phyloP scores from a whole-genome alignment of 164 flowering plant genomes.

The Pachysandra terminalis region DNA sequence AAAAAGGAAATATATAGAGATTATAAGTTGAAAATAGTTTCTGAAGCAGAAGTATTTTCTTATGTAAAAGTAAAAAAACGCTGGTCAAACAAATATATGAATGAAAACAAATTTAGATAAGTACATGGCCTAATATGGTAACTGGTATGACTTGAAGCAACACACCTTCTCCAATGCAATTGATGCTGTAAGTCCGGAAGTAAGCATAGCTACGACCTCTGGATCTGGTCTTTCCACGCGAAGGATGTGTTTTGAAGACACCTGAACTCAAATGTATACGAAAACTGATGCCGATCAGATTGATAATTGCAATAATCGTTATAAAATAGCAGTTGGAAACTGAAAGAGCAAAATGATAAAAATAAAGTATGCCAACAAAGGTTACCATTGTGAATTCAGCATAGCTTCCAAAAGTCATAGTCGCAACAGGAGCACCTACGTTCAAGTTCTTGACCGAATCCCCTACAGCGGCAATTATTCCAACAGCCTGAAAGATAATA shows the following conservation, averaged over 20 bases:
- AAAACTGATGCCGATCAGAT: conserved; percentile 3
- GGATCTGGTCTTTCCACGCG: conserved; percentile 91
- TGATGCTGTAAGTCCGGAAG: conserved; percentile 97
- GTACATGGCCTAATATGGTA: background rate
- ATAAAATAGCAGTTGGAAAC: background rate
- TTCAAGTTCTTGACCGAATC: conserved; percentile 63
- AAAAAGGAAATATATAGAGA: background rate
- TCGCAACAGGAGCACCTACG: conserved; percentile 86
- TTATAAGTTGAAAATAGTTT: background rate
- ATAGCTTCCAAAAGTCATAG: conserved; percentile 89
- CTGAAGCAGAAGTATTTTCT: background rate
- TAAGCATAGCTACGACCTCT: conserved; percentile 97
- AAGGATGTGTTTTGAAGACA: conserved; percentile 72
- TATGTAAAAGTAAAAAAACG: background rate
- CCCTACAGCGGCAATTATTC: conserved; percentile 86
- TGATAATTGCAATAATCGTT: background rate
- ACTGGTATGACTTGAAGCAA: conserved; percentile 1
- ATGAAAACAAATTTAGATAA: background rate
- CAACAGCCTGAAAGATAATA: conserved; percentile 69
- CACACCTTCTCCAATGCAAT: conserved; percentile 88
- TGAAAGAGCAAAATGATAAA: conserved; percentile 1
- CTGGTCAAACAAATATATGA: background rate
- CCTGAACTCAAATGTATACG: conserved; percentile 37
- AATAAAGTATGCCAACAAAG: background rate
- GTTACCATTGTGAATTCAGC: conserved; percentile 75